Evolutionary conservation across 129 eudicot genomes (phyloP).

Genomic region (Artemisia tridentata): DNA sequence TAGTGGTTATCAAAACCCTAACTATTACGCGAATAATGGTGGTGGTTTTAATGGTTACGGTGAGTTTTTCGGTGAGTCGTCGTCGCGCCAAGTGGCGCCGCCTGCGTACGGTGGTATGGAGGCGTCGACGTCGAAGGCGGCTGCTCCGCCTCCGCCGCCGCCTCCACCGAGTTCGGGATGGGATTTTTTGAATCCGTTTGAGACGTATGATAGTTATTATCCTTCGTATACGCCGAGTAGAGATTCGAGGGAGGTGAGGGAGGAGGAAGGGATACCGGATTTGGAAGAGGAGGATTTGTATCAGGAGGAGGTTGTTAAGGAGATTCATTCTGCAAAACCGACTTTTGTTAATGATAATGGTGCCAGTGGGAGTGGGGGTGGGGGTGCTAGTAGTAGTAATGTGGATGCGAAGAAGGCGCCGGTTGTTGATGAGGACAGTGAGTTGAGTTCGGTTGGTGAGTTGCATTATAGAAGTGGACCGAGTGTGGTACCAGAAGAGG

Average conservation of each 20-base stretch:
- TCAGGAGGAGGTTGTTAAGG: constrained; percentile 69
- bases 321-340: constrained; percentile 57
- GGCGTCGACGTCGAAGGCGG: constrained; percentile 44
- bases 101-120: constrained; percentile 23
- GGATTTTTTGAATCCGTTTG: constrained; percentile 87
- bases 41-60: constrained; percentile 40
- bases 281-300: constrained; percentile 86
- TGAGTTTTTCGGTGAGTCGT: constrained; percentile 43
- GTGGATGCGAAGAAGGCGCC: constrained; percentile 44
- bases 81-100: constrained; percentile 8
- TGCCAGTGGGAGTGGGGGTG: constrained; percentile 13
- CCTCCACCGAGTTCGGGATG: constrained; percentile 63
- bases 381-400: constrained; percentile 32
- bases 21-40: constrained; percentile 6
- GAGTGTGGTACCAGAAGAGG: constrained; percentile 36
- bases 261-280: constrained; percentile 97
- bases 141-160: constrained; percentile 66
- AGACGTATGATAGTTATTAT: constrained; percentile 54
- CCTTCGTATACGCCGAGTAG: constrained; percentile 79
- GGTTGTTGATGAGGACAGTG: constrained; percentile 46
- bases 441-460: constrained; percentile 34
- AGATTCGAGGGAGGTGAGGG: constrained; percentile 87
- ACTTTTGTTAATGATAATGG: constrained; percentile 46
- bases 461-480: constrained; percentile 45
- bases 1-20: constrained; percentile 17